Base-by-base conservation (phyloP, 1,284 basidiomycete species). In the Ustilago esculenta region DNA sequence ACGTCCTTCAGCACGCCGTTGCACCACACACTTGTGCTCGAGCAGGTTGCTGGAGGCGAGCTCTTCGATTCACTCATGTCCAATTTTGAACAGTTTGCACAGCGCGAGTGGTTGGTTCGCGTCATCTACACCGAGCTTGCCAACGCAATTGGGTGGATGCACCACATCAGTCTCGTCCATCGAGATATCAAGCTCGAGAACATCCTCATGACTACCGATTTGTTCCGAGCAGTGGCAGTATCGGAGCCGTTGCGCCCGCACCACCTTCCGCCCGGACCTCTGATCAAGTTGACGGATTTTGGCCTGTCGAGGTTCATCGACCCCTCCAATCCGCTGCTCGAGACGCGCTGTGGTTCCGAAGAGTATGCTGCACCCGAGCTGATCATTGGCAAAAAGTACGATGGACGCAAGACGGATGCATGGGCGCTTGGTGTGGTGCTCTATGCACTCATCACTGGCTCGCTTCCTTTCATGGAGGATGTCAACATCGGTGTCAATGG, bases 161-260 rank as follows among this genome's bases (percentile, higher is more conserved):
- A 96, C 79, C 86, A 87, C 40, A 89, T 92, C 25, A 89, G 89
- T 2, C 86, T 95, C 33, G 92, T 95, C 0, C 93, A 96, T 83
- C 87, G 93, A 2, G 93, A 96, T 83, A 89, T 96, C 84, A 96
- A 96, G 84, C 87, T 96, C 17, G 93, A 96, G 83, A 96, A 64
- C 34, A 81, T 81, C 50, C 67, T 81, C 46, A 55, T 81, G 41
- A 78, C 76, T 7, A 42, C 52, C 18, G 43, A 71, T 18, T 55
- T 78, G 6, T 77, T 79, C 42, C 35, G 45, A 20, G 46, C 46
- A 17, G 32, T 21, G 3, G 30, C 44, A 4, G 48, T 45, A 12
- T 23, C 35, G 3, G 44, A 41, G 25, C 48, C 60, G 11, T 44
- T 77, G 40, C 50, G 49, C 7, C 76, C 76, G 10, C 54, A 64